Conservation (phyloP, 768 basidiomycete genomes). For the Flagelloscypha sp. region DNA sequence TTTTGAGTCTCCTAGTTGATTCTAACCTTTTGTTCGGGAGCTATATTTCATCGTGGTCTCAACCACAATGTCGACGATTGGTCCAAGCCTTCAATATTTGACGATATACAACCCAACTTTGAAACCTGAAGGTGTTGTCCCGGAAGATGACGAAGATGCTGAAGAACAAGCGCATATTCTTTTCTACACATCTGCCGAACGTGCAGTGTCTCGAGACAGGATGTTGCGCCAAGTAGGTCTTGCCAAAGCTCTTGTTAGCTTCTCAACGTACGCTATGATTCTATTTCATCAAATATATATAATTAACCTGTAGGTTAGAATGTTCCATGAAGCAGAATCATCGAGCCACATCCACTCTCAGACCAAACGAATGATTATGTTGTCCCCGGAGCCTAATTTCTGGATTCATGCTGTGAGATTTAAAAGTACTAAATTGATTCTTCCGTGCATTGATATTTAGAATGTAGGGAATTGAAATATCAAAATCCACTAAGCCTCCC, state of each 20-base stretch:
- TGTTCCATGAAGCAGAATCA: slow-evolving; percentile 53
- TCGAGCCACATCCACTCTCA: slow-evolving; percentile 80
- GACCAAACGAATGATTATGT: slow-evolving; percentile 67
- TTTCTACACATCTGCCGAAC: slow-evolving; percentile 81
- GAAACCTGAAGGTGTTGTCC: slow-evolving; percentile 31
- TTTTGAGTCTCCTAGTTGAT: too few relatives aligned
- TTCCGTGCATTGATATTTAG: slow-evolving; percentile 10
- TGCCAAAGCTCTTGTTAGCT: slow-evolving; percentile 88
- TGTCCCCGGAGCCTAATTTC: slow-evolving; percentile 75
- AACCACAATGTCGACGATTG: slow-evolving; percentile 52
- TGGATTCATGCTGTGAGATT: slow-evolving; percentile 81
- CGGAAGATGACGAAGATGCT: slow-evolving; percentile 73
- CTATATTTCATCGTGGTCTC: too few relatives aligned
- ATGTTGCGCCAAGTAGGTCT: slow-evolving; percentile 88
- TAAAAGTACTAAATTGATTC: slow-evolving; percentile 1
- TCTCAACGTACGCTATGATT: slow-evolving; percentile 59
- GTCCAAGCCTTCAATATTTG: slow-evolving; percentile 64
- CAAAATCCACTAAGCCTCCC: slow-evolving; percentile 38
- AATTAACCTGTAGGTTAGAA: slow-evolving; percentile 31
- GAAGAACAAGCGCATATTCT: slow-evolving; percentile 88
- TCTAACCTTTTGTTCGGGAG: too few relatives aligned
- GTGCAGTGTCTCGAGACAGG: slow-evolving; percentile 76
- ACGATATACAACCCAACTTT: slow-evolving; percentile 86
- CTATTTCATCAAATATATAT: slow-evolving; percentile 8
- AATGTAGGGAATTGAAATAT: slow-evolving; percentile 61